Base-by-base conservation (phyloP, 2,329 filamentous ascomycete species). In the Epichloe coenophiala region DNA sequence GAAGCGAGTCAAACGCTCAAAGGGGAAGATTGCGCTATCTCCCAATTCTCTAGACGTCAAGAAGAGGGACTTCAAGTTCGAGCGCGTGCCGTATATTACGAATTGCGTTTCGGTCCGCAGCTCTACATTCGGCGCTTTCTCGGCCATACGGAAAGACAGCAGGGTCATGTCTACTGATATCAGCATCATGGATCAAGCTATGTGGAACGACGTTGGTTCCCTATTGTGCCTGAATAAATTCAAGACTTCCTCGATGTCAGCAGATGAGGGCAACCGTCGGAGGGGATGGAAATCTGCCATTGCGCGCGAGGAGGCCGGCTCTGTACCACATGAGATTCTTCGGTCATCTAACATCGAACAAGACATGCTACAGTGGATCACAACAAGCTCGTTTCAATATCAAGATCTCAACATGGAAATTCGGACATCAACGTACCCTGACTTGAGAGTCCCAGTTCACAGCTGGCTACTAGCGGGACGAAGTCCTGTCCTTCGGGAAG, bases 1-100 rank as follows among this genome's bases (percentile, higher is more conserved):
- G 91, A 83, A 83, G 57, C 84, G 91, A 52, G 82, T 93, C 48
- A 88, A 88, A 61, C 80, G 93, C 54, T 75, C 78, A 27, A 95
- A 91, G 56, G 82, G 85, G 47, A 94, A 95, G 60, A 81, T 84
- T 56, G 73, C 78, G 0, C 70, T 72, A 1, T 66, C 67, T 19
- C 48, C 69, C 12, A 71, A 69, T 3, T 65, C 66, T 2, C 66
- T 69, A 1, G 80, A 82, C 21, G 72, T 76, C 36, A 86, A 81
- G 59, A 77, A 80, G 12, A 95, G 94, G 58, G 89, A 95, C 61
- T 95, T 94, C 72, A 98, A 98, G 63, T 98, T 97, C 58, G 83
- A 91, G 59, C 83, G 93, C 51, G 81, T 98, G 8, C 85, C 93
- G 1, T 89, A 86, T 41, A 78, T 98, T 51, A 95, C 88, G 2